A percentile compares a stretch with the other conserved stretches of the same genome.
Conservation (phyloP, 257 asterid species). For the Nicotiana otophora region DNA sequence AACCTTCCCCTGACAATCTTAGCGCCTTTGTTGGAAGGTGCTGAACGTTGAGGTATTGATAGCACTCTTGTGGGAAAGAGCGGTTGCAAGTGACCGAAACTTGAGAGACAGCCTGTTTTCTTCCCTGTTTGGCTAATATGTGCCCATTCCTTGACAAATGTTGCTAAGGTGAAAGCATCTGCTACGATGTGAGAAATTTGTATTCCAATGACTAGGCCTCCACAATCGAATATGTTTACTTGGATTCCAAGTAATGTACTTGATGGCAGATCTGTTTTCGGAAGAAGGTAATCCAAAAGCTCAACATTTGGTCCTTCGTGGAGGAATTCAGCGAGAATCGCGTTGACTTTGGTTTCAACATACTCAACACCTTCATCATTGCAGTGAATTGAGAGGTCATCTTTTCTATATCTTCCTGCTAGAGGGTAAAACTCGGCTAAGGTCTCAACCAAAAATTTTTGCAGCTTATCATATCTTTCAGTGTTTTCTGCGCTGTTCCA, state of each 20-base stretch:
- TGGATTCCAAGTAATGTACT: constrained; percentile 12
- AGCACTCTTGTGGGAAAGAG: constrained; percentile 17
- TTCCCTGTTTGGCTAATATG: neutral
- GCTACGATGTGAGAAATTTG: constrained; percentile 21
- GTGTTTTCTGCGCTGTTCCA: no score
- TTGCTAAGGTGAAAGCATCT: constrained; percentile 9
- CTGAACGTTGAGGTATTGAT: neutral
- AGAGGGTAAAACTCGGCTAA: constrained; percentile 20
- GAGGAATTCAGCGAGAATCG: neutral
- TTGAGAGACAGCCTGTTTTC: neutral
- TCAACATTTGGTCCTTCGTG: neutral
- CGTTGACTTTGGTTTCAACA: constrained; percentile 8
- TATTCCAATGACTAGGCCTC: constrained; percentile 26
- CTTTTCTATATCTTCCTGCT: constrained; percentile 15
- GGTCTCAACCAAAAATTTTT: neutral
- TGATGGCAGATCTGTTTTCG: neutral
- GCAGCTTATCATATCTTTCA: no score
- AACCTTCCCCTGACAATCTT: constrained; percentile 14
- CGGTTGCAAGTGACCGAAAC: constrained; percentile 5
- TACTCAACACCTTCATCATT: constrained; percentile 15
- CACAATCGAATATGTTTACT: constrained; percentile 21
- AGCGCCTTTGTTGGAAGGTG: neutral
- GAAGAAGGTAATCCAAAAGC: constrained; percentile 15
- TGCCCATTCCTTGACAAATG: constrained; percentile 33
- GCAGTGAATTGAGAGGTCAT: constrained; percentile 9